Percentiles rank a stretch among this genome's conserved stretches.
These are phyloP conservation scores for Chalciporus sp. DNA, from an alignment of 1,284 basidiomycete genomes.

Conservation along the genomic window DNA sequence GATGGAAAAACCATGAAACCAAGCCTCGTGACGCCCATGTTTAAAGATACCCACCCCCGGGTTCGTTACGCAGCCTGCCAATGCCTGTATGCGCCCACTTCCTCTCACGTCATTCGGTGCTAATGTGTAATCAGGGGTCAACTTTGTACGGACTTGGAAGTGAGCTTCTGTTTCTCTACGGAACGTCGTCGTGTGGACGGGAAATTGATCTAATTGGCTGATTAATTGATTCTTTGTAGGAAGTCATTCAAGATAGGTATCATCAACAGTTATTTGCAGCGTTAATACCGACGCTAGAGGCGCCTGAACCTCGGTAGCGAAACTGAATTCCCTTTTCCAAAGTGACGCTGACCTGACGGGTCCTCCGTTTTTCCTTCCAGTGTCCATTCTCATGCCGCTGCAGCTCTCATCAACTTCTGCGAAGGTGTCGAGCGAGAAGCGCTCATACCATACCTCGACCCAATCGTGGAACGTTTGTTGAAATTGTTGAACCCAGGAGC, in stretches of 20 bases:
- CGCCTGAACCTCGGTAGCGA: conserved; percentile 69
- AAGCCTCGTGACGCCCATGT: conserved; percentile 75
- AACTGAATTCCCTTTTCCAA: neutral
- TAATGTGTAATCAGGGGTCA: conserved; percentile 60
- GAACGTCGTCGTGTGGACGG: neutral
- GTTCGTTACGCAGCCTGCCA: conserved; percentile 86
- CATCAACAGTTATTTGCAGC: conserved; percentile 69
- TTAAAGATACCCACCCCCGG: conserved; percentile 76
- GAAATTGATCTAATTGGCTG: neutral
- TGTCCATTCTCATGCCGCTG: conserved; percentile 82
- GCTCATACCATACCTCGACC: conserved; percentile 74
- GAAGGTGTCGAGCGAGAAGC: conserved; percentile 76
- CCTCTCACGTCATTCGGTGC: neutral
- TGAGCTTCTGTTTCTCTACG: conserved; percentile 34
- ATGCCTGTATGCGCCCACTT: conserved; percentile 60
- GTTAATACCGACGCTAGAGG: conserved; percentile 73
- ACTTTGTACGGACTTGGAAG: conserved; percentile 82
- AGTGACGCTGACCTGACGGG: neutral
- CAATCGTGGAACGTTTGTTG: conserved; percentile 72
- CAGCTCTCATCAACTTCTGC: conserved; percentile 88
- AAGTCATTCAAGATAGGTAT: conserved; percentile 73
- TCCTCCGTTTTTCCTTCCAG: conserved; percentile 40
- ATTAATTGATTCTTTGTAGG: conserved; percentile 40
- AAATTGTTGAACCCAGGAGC: conserved; percentile 58
- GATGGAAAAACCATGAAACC: neutral